Conservation (phyloP, 2,329 filamentous ascomycete species). For the Verticillium tricorpus region DNA sequence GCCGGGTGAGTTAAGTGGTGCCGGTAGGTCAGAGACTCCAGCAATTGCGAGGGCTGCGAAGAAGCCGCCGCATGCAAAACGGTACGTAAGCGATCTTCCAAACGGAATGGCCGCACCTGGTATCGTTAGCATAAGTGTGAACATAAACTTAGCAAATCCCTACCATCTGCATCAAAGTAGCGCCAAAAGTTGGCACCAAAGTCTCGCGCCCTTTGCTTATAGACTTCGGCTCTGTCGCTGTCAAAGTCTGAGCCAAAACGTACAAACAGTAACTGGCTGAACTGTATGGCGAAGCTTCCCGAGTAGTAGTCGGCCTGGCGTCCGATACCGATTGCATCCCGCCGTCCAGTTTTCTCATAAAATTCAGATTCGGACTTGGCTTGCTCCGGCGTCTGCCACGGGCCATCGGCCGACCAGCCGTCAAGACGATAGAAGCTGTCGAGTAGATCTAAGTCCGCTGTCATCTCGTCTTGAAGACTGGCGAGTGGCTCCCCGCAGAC, state of each 20-base stretch:
- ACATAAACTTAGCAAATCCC: background rate
- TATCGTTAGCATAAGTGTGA: background rate
- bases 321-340: conserved; percentile 17
- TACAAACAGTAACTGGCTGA: conserved; percentile 38
- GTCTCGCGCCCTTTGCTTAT: conserved; percentile 26
- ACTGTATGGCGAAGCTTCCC: conserved; percentile 41
- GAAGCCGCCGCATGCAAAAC: conserved; percentile 38
- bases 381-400: conserved; percentile 26
- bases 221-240: conserved; percentile 22
- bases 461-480: background rate
- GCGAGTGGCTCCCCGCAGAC: conserved; percentile 20
- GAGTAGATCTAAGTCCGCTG: conserved; percentile 28
- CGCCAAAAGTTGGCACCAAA: conserved; percentile 34
- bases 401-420: conserved; percentile 37
- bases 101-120: conserved; percentile 41
- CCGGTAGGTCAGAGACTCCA: conserved; percentile 26
- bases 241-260: conserved; percentile 36
- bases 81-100: conserved; percentile 38
- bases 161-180: conserved; percentile 36
- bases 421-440: conserved; percentile 33
- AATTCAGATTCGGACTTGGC: conserved; percentile 8
- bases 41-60: conserved; percentile 34
- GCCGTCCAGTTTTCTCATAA: conserved; percentile 16
- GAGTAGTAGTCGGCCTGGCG: conserved; percentile 41
- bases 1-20: conserved; percentile 30